Base-by-base conservation (phyloP, 139 green algal species). In the Auxenochlorella protothecoides region DNA sequence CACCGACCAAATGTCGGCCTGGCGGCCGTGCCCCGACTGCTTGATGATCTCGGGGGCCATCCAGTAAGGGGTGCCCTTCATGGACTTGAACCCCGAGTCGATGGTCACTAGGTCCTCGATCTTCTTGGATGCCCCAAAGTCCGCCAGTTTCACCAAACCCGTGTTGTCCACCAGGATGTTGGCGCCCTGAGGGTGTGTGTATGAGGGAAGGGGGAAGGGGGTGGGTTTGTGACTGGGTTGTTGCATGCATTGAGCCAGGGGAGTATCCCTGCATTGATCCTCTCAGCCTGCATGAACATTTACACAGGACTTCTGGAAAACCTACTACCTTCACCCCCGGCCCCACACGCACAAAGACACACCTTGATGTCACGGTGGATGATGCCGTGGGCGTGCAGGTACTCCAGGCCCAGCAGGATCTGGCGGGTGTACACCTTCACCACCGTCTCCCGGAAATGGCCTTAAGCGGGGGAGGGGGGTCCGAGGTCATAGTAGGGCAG, bases 21-120 rank as follows among this genome's bases (percentile, higher is more conserved):
- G 84, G 9, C 90, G 78, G 13, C 89, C 89, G 63, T 93, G 86
- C 27, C 89, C 85, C 2, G 78, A 75, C 71, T 85, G 69, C 75
- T 89, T 96, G 85, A 99, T 98, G 7, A 98, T 90, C 84, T 99
- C 94, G 9, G 94, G 94, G 0, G 94, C 94, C 94, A 99, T 99
- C 94, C 94, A 99, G 85, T 96, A 96, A 8, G 92, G 89, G 5
- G 94, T 98, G 65, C 94, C 94, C 65, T 91, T 91, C 62, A 98
- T 92, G 59, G 84, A 92, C 68, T 93, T 93, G 75, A 75, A 86
- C 44, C 90, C 90, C 59, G 53, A 27, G 72, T 62, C 70, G 51
- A 95, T 77, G 8, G 88, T 97, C 53, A 92, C 92, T 54, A 97
- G 82, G 74, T 94, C 81, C 82, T 93, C 92, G 57, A 97, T 92